phyloP scores from a whole-genome alignment of 1,139 yeast species.

The Magnusiomyces paraingens region DNA sequence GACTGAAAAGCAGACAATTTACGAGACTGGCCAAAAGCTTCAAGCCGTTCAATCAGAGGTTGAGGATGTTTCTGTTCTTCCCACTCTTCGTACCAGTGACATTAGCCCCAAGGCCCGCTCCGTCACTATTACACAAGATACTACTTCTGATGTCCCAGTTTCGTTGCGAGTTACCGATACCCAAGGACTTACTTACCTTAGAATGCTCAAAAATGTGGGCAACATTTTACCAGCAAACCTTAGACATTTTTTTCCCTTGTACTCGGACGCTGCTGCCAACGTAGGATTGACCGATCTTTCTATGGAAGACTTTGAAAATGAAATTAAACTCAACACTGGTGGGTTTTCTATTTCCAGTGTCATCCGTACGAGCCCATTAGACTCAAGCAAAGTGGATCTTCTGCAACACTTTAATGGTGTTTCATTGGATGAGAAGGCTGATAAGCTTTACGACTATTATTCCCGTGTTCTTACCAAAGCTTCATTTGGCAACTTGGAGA shows the following conservation, averaged over 20 bases:
- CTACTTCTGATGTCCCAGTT: slow-evolving; percentile 20
- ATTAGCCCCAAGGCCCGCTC: slow-evolving; percentile 54
- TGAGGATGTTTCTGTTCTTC: slow-evolving; percentile 74
- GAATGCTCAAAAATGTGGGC: slow-evolving; percentile 49
- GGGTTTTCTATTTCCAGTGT: slow-evolving; percentile 59
- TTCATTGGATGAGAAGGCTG: slow-evolving; percentile 61
- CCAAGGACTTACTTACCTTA: slow-evolving; percentile 58
- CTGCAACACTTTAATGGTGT: slow-evolving; percentile 59
- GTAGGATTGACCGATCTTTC: slow-evolving; percentile 68
- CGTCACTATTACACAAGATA: slow-evolving; percentile 29
- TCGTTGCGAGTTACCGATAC: slow-evolving; percentile 33
- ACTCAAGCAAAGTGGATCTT: slow-evolving; percentile 29
- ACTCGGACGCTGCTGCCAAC: slow-evolving; percentile 72
- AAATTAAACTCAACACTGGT: slow-evolving; percentile 77
- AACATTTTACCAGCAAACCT: slow-evolving; percentile 50
- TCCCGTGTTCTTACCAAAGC: slow-evolving; percentile 62
- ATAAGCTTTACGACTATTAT: slow-evolving; percentile 59
- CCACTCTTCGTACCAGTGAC: slow-evolving; percentile 66
- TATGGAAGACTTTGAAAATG: slow-evolving; percentile 79
- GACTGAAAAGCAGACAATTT: slow-evolving; percentile 53
- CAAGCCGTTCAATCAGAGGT: slow-evolving; percentile 56
- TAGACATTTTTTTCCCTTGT: slow-evolving; percentile 67
- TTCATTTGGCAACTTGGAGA: slow-evolving; percentile 61
- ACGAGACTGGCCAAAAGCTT: slow-evolving; percentile 51
- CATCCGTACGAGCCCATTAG: slow-evolving; percentile 39